Percentiles rank a stretch among this genome's conserved stretches.
Conservation (phyloP, 805 yeast species). For the Jamesozyma spencerorum region DNA sequence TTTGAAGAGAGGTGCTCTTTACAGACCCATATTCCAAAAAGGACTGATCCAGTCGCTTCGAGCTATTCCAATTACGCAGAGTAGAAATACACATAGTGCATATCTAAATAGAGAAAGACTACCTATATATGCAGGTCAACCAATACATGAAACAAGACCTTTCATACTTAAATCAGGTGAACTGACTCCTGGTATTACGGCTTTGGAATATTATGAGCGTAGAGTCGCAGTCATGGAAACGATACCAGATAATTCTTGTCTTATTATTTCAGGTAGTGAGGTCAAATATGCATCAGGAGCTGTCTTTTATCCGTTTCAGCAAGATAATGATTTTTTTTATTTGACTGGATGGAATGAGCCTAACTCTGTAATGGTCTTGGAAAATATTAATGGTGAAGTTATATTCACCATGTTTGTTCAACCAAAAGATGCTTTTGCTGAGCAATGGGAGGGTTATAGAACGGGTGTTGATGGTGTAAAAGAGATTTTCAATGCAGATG, state of each 20-base stretch:
- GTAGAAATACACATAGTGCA: slow-evolving; percentile 28
- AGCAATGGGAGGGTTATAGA: slow-evolving; percentile 92
- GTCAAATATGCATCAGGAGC: slow-evolving; percentile 79
- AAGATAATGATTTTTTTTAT: slow-evolving; percentile 79
- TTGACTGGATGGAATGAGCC: slow-evolving; percentile 92
- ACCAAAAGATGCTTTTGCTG: slow-evolving; percentile 64
- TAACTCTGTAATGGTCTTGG: slow-evolving; percentile 59
- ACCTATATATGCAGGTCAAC: slow-evolving; percentile 63
- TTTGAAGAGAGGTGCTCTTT: not conserved
- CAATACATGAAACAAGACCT: slow-evolving; percentile 78
- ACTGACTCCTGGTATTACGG: slow-evolving; percentile 79
- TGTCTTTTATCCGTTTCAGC: slow-evolving; percentile 88
- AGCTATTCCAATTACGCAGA: slow-evolving; percentile 34
- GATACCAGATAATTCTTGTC: slow-evolving; percentile 50
- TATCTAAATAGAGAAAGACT: slow-evolving; percentile 11
- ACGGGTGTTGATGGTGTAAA: slow-evolving; percentile 77
- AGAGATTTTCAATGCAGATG: slow-evolving; percentile 84
- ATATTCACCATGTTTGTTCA: slow-evolving; percentile 76
- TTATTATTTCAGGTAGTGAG: slow-evolving; percentile 63
- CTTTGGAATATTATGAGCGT: slow-evolving; percentile 71
- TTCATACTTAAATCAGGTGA: slow-evolving; percentile 65
- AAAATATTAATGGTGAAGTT: slow-evolving; percentile 47
- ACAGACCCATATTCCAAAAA: not conserved
- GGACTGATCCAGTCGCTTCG: not conserved
- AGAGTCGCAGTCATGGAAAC: slow-evolving; percentile 47